phyloP scores from a whole-genome alignment of 768 basidiomycete species.

The Leccinum variicolor region DNA sequence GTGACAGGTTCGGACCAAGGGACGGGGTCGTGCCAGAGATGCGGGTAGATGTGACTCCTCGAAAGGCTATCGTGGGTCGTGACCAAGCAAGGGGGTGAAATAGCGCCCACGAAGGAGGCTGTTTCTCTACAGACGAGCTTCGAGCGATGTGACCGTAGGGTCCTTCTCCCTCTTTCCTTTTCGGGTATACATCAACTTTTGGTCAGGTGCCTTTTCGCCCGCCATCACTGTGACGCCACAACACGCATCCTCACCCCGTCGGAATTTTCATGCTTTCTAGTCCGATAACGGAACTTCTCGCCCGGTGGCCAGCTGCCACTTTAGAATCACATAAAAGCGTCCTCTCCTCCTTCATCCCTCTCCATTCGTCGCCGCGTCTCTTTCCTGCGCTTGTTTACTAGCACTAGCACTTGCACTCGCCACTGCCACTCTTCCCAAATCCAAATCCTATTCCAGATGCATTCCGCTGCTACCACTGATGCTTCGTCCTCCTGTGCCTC shows the following conservation, averaged over 20 bases:
- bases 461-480: conserved; percentile 13
- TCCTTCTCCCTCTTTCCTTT: conserved; percentile 17
- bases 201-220: conserved; percentile 31
- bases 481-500: conserved; percentile 5
- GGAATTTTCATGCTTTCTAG: conserved; percentile 31
- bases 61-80: conserved; percentile 33
- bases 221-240: conserved; percentile 36
- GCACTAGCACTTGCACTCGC: not conserved
- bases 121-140: conserved; percentile 9
- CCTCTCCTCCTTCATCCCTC: not conserved
- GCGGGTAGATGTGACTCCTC: conserved; percentile 27
- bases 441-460: conserved; percentile 13
- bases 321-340: conserved; percentile 27
- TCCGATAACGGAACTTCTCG: conserved; percentile 36
- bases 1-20: conserved; percentile 12
- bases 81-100: conserved; percentile 12
- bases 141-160: conserved; percentile 33
- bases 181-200: conserved; percentile 19
- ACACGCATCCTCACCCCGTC: conserved; percentile 34
- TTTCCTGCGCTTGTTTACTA: not conserved
- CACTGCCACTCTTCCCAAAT: not conserved
- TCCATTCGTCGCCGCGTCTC: conserved; percentile 2
- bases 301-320: conserved; percentile 22
- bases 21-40: conserved; percentile 13
- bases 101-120: conserved; percentile 26